phyloP scores from a whole-genome alignment of 257 asterid genomes.

The Misopates orontium region DNA sequence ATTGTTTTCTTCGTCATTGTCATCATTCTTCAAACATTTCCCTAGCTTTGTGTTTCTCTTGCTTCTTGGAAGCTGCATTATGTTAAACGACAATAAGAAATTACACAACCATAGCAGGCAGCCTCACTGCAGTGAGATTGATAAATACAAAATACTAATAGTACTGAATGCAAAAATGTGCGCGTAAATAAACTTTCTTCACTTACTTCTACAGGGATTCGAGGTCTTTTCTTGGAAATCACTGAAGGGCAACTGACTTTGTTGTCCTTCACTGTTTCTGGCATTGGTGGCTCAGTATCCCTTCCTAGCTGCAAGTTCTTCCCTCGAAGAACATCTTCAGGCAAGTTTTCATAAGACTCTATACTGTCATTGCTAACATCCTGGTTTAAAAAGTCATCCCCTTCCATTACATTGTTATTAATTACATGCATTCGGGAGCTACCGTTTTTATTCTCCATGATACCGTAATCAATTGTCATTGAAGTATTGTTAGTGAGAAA shows the following conservation, averaged over 20 bases:
- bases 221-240: conserved; percentile 49
- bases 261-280: conserved; percentile 26
- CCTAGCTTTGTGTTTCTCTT: conserved; percentile 39
- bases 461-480: conserved; percentile 33
- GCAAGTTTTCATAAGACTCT: conserved; percentile 29
- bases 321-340: conserved; percentile 26
- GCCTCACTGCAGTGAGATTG: background rate
- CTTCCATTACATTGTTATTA: conserved; percentile 27
- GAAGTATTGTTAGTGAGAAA: conserved; percentile 20
- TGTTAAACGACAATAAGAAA: conserved; percentile 7
- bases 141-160: background rate
- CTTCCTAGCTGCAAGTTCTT: conserved; percentile 10
- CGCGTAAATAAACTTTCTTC: background rate
- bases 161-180: background rate
- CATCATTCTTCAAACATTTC: conserved; percentile 33
- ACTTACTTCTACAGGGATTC: conserved; percentile 35
- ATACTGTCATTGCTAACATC: conserved; percentile 40
- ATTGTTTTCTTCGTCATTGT: conserved; percentile 19
- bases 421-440: conserved; percentile 12
- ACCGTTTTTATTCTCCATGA: conserved; percentile 21
- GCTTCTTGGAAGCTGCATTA: conserved; percentile 40
- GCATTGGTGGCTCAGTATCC: conserved; percentile 18
- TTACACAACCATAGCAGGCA: no score
- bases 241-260: conserved; percentile 25
- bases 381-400: conserved; percentile 39